A percentile compares a stretch with the other conserved stretches of the same genome.
Evolutionary conservation across 2,329 filamentous ascomycete genomes (phyloP).

Genomic region (Amauroascus niger): DNA sequence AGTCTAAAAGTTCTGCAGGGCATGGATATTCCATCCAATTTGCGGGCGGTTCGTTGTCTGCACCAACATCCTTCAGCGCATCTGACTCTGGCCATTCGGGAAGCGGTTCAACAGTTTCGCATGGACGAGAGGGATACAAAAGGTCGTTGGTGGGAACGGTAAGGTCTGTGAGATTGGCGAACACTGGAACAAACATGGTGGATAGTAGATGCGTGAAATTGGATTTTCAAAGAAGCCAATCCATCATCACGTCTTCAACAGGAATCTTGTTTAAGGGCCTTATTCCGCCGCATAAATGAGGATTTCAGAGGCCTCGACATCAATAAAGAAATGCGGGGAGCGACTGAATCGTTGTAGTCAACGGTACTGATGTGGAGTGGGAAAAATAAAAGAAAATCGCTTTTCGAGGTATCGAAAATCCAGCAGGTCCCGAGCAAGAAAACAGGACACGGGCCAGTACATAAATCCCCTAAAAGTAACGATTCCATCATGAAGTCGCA

Average conservation of each 20-base stretch:
- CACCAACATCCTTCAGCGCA: slow-evolving; percentile 6
- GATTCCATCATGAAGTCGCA: not conserved
- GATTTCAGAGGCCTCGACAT: not conserved
- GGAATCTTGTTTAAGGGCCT: not conserved
- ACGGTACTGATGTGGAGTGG: not conserved
- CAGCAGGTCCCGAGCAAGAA: not conserved
- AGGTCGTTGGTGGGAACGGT: not conserved
- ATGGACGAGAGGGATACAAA: not conserved
- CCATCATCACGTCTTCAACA: not conserved
- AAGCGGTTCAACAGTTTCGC: not conserved
- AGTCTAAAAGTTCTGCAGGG: slow-evolving; percentile 14
- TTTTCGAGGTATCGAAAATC: not conserved
- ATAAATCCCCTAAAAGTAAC: not conserved
- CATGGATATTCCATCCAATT: slow-evolving; percentile 12
- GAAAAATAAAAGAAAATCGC: not conserved
- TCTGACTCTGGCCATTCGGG: slow-evolving; percentile 15
- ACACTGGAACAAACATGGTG: not conserved
- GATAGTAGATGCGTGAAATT: not conserved
- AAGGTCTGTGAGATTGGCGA: not conserved
- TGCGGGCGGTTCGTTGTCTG: slow-evolving; percentile 8
- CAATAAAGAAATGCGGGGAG: not conserved
- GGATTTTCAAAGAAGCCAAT: not conserved
- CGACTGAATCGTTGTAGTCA: not conserved
- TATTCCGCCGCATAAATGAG: not conserved
- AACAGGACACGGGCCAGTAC: not conserved